These are phyloP conservation scores for Sporobolomyces roseus DNA, from an alignment of 768 basidiomycete species.

Conservation along the genomic window DNA sequence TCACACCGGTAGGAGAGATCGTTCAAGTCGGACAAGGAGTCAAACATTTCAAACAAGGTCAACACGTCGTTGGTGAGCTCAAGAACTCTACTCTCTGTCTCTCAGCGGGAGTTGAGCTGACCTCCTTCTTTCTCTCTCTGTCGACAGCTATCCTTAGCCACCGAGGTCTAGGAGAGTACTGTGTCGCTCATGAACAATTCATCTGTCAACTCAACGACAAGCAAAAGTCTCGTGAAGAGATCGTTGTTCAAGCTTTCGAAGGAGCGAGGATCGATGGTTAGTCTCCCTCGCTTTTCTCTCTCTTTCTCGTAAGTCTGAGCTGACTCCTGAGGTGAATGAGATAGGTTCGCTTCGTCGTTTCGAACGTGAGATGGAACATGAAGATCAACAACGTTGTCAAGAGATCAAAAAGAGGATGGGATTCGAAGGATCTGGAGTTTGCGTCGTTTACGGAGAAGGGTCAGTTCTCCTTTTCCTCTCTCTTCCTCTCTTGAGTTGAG, in stretches of 20 bases:
- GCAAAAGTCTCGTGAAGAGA: constrained; percentile 8
- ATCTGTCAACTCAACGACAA: neutral
- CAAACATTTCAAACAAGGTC: constrained; percentile 18
- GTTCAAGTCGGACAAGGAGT: constrained; percentile 5
- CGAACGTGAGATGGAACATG: neutral
- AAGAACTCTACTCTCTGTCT: neutral
- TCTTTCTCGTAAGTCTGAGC: neutral
- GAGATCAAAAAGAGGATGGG: constrained; percentile 20
- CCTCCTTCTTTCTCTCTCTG: neutral
- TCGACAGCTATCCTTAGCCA: constrained; percentile 8
- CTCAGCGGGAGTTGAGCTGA: no score
- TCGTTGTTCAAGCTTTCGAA: neutral
- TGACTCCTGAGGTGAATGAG: neutral
- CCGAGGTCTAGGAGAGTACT: constrained; percentile 27
- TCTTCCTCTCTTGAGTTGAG: neutral
- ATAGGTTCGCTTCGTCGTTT: constrained; percentile 22
- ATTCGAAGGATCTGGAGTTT: constrained; percentile 2
- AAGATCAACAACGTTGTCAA: neutral
- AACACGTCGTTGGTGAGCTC: constrained; percentile 16
- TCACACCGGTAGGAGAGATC: constrained; percentile 6
- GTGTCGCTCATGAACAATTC: neutral
- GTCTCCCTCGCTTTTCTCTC: neutral
- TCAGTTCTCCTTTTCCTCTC: constrained; percentile 2
- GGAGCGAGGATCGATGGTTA: constrained; percentile 1
- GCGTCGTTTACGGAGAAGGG: constrained; percentile 26